Evolutionary conservation across 148 eudicot species (phyloP), one percentile per base, ranked within the genome.

Genomic region (Camellia japonica): DNA sequence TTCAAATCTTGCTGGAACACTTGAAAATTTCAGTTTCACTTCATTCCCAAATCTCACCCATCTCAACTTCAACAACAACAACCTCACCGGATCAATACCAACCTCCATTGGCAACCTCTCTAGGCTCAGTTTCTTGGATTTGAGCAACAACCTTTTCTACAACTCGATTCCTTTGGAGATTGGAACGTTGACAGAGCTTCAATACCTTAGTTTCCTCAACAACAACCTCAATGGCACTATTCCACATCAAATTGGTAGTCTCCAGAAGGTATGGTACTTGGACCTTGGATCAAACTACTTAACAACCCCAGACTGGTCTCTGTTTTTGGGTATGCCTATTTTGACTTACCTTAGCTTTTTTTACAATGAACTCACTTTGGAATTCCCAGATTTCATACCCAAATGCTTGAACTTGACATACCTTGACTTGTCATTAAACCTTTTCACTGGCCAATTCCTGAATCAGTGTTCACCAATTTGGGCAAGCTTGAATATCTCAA

Each of bases 381-480:
- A 77, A 68, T 91, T 94, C 74, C 98, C 98, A n/a, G 76, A 75
- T 63, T 92, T 92, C 74, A 71, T 94, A 61, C 62, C 75, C 7
- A 44, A 56, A 49, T 90, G 91, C 69, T 61, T 54, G 73, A 90
- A 80, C 63, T 83, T 94, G 83, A 85, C 82, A 38, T 87, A 73
- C 60, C 94, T 94, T 58, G 95, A 93, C 81, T 80, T 94, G 84
- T 90, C 97, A 49, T 0, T 12, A 0, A 94, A 92, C 84, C 46
- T 59, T 0, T 83, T 94, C 19, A 90, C 70, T 64, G 98, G 93
- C 38, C 76, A 11, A 78, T 93, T 66, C 93, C 94, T 52, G 87
- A 80, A 54, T 62, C 83, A 16, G 9, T 91, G 7, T 92, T 84
- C 85, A 71, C 44, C 55, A 87, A 81, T 74, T 85, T 91, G 71